Conservation (phyloP, 768 basidiomycete genomes). For the Boletellus emodensis region DNA sequence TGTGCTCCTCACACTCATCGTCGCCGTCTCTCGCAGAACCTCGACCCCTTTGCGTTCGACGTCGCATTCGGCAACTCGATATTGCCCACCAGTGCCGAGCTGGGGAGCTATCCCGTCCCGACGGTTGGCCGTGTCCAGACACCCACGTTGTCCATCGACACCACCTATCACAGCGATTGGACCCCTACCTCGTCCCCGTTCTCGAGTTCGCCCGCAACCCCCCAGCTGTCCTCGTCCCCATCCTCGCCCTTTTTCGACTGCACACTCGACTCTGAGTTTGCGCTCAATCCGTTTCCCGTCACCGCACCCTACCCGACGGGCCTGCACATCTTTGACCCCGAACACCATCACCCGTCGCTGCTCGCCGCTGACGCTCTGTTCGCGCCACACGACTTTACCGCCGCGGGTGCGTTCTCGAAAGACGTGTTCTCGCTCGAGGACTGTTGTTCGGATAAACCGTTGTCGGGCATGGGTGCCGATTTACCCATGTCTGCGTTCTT, state of each 20-base stretch:
- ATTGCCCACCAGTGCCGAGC: conserved; percentile 9
- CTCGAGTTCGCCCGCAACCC: conserved; percentile 43
- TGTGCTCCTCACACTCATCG: conserved; percentile 3
- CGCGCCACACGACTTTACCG: conserved; percentile 19
- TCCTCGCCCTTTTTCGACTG: conserved; percentile 26
- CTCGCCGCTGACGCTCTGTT: conserved; percentile 1
- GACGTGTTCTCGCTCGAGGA: conserved; percentile 22
- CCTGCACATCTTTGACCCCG: conserved; percentile 18
- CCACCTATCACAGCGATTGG: conserved; percentile 39
- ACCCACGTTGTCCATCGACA: conserved; percentile 39
- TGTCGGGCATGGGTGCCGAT: conserved; percentile 23
- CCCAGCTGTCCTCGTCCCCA: conserved; percentile 36
- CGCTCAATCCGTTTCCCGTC: conserved; percentile 17
- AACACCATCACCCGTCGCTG: conserved; percentile 3
- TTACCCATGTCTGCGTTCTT: conserved; percentile 32
- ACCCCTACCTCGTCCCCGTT: conserved; percentile 40
- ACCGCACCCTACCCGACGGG: conserved; percentile 17
- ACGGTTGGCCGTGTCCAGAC: conserved; percentile 21
- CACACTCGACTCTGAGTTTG: conserved; percentile 20
- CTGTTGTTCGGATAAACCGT: conserved; percentile 17
- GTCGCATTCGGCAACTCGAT: conserved; percentile 30
- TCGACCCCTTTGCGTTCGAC: conserved; percentile 30
- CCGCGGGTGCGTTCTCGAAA: conserved; percentile 14
- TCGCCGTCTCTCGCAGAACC: conserved; percentile 14
- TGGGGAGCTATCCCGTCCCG: conserved; percentile 22